Evolutionary conservation across 2,329 filamentous ascomycete species (phyloP).

Genomic region (Penicillium sumatraense): DNA sequence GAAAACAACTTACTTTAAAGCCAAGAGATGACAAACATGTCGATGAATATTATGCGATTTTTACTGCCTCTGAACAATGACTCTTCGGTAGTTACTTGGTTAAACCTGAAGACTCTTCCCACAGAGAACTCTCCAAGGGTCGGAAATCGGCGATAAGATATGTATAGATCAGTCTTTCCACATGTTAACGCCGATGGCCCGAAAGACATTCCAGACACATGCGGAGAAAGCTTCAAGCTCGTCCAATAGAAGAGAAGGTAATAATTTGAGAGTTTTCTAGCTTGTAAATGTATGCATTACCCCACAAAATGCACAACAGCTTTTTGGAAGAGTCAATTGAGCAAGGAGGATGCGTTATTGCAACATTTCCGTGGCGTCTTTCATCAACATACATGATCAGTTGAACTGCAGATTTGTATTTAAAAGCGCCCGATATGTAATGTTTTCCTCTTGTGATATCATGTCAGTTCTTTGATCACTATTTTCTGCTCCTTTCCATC

Average conservation of each 20-base stretch:
- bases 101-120: too few species aligned
- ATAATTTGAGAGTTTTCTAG: neutral
- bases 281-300: conserved; percentile 1
- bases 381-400: conserved; percentile 1
- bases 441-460: neutral
- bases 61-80: too few species aligned
- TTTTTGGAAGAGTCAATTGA: neutral
- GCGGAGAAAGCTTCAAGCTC: neutral
- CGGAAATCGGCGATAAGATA: conserved; percentile 7
- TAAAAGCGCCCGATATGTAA: neutral
- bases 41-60: too few species aligned
- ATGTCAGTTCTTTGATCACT: neutral
- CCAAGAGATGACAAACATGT: too few species aligned
- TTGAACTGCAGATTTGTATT: neutral
- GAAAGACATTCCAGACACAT: neutral
- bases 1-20: too few species aligned
- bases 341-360: neutral
- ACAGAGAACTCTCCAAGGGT: neutral
- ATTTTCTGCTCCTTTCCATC: neutral
- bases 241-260: neutral
- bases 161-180: neutral
- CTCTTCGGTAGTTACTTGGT: too few species aligned
- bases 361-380: conserved; percentile 11
- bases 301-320: conserved; percentile 5
- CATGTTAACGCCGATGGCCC: conserved; percentile 6